Base-by-base conservation (phyloP, 148 eudicot species). In the Salicornia ramosissima region DNA sequence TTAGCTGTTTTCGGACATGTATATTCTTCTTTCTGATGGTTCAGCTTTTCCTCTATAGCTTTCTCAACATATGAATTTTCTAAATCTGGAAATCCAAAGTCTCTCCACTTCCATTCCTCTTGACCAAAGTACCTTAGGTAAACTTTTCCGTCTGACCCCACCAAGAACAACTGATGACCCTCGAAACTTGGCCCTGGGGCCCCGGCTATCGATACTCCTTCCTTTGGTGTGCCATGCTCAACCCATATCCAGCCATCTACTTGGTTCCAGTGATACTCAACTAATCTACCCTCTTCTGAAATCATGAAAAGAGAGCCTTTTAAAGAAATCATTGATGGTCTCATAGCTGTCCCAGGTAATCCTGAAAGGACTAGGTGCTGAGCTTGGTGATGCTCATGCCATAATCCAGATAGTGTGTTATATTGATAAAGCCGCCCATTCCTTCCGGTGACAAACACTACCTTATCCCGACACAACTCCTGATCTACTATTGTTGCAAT, bases 341-440 rank as follows among this genome's bases (percentile, higher is more conserved):
- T 87, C 75, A 80, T 82, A 29, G 89, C 84, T 65, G 90, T 87
- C 46, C 97, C 97, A 0, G 90, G 89, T 47, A 76, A 64, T 79
- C 81, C 76, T 39, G 92, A 86, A 11, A 92, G 81, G 52, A 84
- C 72, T 77, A 92, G 70, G 81, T 92, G 96, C 45, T 75, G 92
- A 26, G 97, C 87, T 67, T 92, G 96, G 72, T 62, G 64, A 74
- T 92, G 97, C 68, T 84, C 83, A 31, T 92, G 97, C 97, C 97
- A 92, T 39, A 87, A 39, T 64, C 84, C 86, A 0, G 87, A 86
- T 16, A 89, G 72, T 75, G 80, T 84, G 79, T 89, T 92, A 74
- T 92, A 92, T 71, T 92, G 97, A 75, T 84, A 89, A 51, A 92
- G 65, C 0, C 80, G 76, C 4, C 89, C 87, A 18, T 92, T 84